Base-by-base conservation (phyloP, 2,329 filamentous ascomycete species). In the Penicillium decumbens region DNA sequence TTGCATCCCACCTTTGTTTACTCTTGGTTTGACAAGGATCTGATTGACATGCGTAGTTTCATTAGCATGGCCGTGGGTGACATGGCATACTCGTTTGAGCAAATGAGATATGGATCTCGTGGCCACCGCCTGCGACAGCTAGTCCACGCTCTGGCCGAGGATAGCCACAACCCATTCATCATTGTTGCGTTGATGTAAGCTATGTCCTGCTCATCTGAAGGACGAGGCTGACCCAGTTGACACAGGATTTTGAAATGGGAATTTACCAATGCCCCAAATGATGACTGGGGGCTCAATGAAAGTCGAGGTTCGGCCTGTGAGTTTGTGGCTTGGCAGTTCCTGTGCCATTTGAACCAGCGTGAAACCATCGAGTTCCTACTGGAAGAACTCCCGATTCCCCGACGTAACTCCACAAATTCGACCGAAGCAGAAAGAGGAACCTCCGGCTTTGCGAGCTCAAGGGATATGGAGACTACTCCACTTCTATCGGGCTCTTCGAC, bases 241-340 rank as follows among this genome's bases (percentile, higher is more conserved):
- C 13, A 32, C 33, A 82, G 80, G 61, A 79, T 80, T 13, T 60
- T 82, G 37, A 80, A 80, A 64, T 80, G 77, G 59, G 75, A 82
- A 44, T 83, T 82, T 58, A 68, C 69, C 15, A 74, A 74, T 10
- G 64, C 74, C 3, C 75, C 78, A 37, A 67, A 75, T 41, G 76
- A 78, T 43, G 79, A 82, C 51, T 74, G 77, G 49, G 80, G 78
- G 1, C 68, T 83, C 25, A 80, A 81, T 47, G 73, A 78, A 58
- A 77, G 77, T 8, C 72, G 80, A 54, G 80, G 77, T 12, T 73
- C 76, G 60, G 80, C 80, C 4, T 83, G 81, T 58, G 80, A 84
- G 64, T 76, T 80, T 48, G 76, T 83, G 6, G 80, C 80, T n/a
- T 82, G 80, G 79, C 77, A 81, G 44, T 82, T 82, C 49, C 65